phyloP scores from a whole-genome alignment of 805 yeast species.

The Candida ovalis region DNA sequence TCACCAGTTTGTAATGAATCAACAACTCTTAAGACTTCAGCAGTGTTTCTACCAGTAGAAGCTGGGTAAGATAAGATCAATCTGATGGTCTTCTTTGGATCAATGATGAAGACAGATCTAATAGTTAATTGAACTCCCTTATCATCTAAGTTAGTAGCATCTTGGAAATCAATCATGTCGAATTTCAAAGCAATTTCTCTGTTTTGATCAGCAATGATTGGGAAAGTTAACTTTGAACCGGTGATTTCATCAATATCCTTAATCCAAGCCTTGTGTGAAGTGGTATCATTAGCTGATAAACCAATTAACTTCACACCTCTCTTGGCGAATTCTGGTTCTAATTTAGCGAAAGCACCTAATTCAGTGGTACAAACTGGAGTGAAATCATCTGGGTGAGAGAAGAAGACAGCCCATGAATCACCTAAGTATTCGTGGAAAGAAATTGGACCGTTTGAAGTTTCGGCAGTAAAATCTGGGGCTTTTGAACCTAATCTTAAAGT shows the following conservation, averaged over 20 bases:
- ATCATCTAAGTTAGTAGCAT: constrained; percentile 61
- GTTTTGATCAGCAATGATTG: constrained; percentile 64
- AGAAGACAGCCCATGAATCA: constrained; percentile 60
- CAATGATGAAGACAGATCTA: constrained; percentile 69
- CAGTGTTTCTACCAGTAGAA: constrained; percentile 72
- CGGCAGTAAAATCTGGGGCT: constrained; percentile 66
- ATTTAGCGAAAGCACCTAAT: constrained; percentile 69
- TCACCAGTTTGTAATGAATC: constrained; percentile 69
- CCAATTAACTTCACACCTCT: constrained; percentile 67
- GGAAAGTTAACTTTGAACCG: constrained; percentile 55
- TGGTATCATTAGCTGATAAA: constrained; percentile 59
- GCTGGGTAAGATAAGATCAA: constrained; percentile 67
- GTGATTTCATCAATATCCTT: constrained; percentile 67
- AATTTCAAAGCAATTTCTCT: constrained; percentile 57
- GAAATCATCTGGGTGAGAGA: constrained; percentile 76
- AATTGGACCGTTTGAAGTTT: constrained; percentile 59
- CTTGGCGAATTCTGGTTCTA: constrained; percentile 64
- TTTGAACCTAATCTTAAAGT: constrained; percentile 52
- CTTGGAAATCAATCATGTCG: constrained; percentile 72
- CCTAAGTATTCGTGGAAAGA: constrained; percentile 63
- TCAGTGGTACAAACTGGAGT: constrained; percentile 81
- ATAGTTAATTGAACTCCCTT: constrained; percentile 64
- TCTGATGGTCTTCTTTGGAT: constrained; percentile 61
- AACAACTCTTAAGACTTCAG: constrained; percentile 66
- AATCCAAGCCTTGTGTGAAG: constrained; percentile 64